Conservation (phyloP, 2,329 filamentous ascomycete genomes). For the Aspergillus luchuensis region DNA sequence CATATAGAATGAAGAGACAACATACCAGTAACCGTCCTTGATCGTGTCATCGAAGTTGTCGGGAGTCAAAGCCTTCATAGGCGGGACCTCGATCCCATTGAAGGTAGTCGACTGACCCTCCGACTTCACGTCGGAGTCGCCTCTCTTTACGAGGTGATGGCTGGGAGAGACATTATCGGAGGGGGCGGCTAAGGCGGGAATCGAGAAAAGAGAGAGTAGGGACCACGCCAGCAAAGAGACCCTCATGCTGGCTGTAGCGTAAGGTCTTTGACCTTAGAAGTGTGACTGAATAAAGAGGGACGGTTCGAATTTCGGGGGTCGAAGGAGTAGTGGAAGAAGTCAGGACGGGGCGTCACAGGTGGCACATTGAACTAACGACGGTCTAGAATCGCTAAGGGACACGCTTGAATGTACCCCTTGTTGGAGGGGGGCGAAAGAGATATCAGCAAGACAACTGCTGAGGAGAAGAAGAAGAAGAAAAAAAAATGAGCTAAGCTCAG, state of each 20-base stretch:
- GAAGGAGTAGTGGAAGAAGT: constrained; percentile 20
- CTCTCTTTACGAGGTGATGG: constrained; percentile 33
- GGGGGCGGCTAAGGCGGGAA: constrained; percentile 36
- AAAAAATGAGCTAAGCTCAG: background rate
- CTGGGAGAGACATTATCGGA: constrained; percentile 22
- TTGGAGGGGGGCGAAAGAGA: background rate
- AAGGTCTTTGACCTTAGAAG: constrained; percentile 21
- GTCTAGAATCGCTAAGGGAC: constrained; percentile 14
- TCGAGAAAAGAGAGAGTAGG: constrained; percentile 40
- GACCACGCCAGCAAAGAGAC: constrained; percentile 41
- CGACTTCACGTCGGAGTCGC: constrained; percentile 17
- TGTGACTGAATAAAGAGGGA: constrained; percentile 15
- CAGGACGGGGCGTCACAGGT: constrained; percentile 29
- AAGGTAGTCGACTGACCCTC: constrained; percentile 46
- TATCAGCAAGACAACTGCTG: background rate
- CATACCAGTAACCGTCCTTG: constrained; percentile 56
- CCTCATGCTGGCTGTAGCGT: constrained; percentile 36
- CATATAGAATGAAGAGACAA: constrained; percentile 7
- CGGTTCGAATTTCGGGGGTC: constrained; percentile 9
- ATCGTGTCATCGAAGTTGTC: constrained; percentile 51
- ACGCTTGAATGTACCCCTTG: constrained; percentile 12
- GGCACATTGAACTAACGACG: constrained; percentile 32
- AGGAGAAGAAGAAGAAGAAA: no score
- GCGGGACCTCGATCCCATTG: constrained; percentile 55
- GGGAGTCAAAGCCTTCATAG: constrained; percentile 52